These are phyloP conservation scores for Exophiala phaeomuriformis DNA, from an alignment of 2,329 filamentous ascomycete species.

Conservation along the genomic window DNA sequence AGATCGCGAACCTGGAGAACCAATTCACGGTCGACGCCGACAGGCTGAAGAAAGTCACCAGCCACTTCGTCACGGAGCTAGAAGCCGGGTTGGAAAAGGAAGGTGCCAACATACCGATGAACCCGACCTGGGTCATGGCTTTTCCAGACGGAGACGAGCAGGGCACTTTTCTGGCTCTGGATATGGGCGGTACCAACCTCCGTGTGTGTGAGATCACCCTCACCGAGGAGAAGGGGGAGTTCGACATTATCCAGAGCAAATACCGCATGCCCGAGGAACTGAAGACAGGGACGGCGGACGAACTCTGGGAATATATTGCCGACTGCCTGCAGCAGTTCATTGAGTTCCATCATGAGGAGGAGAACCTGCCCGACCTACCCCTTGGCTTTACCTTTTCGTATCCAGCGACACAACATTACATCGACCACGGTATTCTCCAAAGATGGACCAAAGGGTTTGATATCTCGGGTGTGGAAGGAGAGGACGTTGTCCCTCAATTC, in stretches of 20 bases:
- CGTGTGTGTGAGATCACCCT: conserved; percentile 90
- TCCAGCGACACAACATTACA: conserved; percentile 85
- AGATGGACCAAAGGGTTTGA: conserved; percentile 98
- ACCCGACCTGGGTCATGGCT: conserved; percentile 90
- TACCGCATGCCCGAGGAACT: conserved; percentile 91
- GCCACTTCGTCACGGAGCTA: conserved; percentile 83
- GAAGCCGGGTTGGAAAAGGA: conserved; percentile 78
- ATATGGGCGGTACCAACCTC: conserved; percentile 94
- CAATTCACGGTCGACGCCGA: conserved; percentile 68
- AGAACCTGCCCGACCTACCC: conserved; percentile 56
- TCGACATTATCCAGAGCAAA: conserved; percentile 92
- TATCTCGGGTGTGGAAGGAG: conserved; percentile 80
- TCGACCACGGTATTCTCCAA: conserved; percentile 86
- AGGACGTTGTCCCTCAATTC: conserved; percentile 84
- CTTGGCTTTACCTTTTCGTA: conserved; percentile 96
- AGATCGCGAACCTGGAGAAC: conserved; percentile 79
- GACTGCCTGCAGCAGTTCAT: conserved; percentile 89
- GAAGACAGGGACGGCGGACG: conserved; percentile 73
- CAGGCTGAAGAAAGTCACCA: conserved; percentile 83
- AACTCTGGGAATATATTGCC: conserved; percentile 92
- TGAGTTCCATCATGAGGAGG: conserved; percentile 67
- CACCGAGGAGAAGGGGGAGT: conserved; percentile 79
- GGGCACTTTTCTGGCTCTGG: conserved; percentile 79
- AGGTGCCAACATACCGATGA: conserved; percentile 97
- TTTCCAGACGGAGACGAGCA: conserved; percentile 81